phyloP scores from a whole-genome alignment of 2,329 filamentous ascomycete genomes.

The Neonectria punicea region DNA sequence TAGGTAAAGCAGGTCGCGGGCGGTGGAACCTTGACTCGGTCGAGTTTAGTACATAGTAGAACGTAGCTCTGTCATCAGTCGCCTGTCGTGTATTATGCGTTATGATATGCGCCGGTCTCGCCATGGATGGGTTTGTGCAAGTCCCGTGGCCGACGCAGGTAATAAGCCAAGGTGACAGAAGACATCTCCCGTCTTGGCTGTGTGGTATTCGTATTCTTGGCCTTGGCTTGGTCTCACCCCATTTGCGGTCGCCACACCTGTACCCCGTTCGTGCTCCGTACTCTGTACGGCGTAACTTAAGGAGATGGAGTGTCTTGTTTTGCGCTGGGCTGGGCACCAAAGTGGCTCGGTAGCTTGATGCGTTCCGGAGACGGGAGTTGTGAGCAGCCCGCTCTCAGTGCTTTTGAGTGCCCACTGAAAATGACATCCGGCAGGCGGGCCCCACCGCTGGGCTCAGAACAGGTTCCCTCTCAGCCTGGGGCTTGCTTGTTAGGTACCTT shows the following conservation, averaged over 20 bases:
- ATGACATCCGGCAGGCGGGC: conserved; percentile 11
- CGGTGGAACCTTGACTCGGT: conserved; percentile 3
- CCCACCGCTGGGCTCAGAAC: conserved; percentile 10
- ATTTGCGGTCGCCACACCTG: neutral
- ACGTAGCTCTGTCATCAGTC: neutral
- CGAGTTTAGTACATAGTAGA: neutral
- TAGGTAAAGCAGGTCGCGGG: neutral
- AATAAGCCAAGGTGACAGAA: neutral
- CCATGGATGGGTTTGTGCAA: neutral
- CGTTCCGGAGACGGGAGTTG: conserved; percentile 3
- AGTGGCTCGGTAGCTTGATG: conserved; percentile 1
- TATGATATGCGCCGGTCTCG: neutral
- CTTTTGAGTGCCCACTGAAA: neutral
- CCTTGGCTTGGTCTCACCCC: neutral
- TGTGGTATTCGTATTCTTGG: neutral
- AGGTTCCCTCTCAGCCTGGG: conserved; percentile 1
- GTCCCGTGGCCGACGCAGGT: neutral
- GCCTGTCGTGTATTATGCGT: neutral
- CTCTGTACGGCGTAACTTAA: neutral
- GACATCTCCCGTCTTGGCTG: neutral
- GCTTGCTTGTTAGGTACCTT: neutral
- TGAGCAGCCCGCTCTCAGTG: neutral
- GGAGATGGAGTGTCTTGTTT: neutral
- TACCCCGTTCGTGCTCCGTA: neutral
- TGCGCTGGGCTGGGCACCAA: conserved; percentile 3